A percentile compares a stretch with the other conserved stretches of the same genome.
Evolutionary conservation across 305 asterid species (phyloP).

Genomic region (Fraxinus dipetala): DNA sequence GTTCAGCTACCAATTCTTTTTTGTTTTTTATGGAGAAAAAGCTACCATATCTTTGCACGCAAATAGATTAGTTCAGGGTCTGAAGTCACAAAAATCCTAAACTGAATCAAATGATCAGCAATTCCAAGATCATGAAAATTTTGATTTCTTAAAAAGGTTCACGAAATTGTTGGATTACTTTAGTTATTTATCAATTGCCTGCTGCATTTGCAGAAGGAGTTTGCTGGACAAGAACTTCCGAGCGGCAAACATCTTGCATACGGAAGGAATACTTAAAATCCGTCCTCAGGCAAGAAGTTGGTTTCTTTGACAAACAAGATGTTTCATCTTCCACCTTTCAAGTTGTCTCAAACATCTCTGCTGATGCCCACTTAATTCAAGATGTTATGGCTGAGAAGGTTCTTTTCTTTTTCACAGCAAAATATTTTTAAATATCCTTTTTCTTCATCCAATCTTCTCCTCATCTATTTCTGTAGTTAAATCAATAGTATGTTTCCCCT

Average conservation of each 20-base stretch:
- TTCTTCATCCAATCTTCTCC: constrained; percentile 11
- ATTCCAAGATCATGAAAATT: neutral
- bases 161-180: neutral
- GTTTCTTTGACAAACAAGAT: constrained; percentile 48
- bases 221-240: constrained; percentile 71
- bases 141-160: neutral
- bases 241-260: constrained; percentile 59
- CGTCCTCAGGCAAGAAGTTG: constrained; percentile 58
- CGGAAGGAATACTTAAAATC: constrained; percentile 46
- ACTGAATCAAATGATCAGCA: neutral
- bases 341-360: constrained; percentile 49
- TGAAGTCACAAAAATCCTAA: neutral
- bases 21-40: neutral
- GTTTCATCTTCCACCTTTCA: constrained; percentile 45
- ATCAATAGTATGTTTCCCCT: neutral
- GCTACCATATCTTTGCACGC: neutral
- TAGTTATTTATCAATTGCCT: neutral
- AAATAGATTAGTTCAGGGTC: neutral
- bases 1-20: neutral
- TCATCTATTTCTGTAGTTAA: neutral
- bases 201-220: constrained; percentile 42
- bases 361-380: constrained; percentile 52
- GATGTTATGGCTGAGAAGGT: constrained; percentile 61
- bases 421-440: neutral
- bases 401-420: neutral